Evolutionary conservation across 345 rosid genomes (phyloP).

Genomic region (Eucalyptus camaldulensis): DNA sequence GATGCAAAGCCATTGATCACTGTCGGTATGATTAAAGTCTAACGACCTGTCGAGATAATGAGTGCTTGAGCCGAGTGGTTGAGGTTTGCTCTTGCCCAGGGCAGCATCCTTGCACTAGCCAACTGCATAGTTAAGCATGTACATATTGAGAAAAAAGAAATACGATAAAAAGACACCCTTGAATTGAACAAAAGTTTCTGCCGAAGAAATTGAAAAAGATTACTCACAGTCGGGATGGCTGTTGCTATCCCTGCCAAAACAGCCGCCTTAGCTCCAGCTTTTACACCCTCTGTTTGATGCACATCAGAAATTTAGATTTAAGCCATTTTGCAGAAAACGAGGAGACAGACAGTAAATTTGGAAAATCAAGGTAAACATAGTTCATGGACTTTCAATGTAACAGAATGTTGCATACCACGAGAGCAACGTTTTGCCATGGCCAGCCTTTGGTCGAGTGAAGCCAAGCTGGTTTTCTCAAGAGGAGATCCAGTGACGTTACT

Average conservation of each 20-base stretch:
- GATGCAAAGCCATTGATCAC: not conserved
- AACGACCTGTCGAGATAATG: slow-evolving; percentile 54
- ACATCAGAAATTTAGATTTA: not conserved
- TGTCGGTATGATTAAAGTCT: not conserved
- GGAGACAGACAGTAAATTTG: not conserved
- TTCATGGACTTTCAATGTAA: not conserved
- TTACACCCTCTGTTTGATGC: slow-evolving; percentile 53
- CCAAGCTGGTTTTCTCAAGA: slow-evolving; percentile 24
- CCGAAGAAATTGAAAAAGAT: not conserved
- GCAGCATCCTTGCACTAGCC: slow-evolving; percentile 61
- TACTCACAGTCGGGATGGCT: slow-evolving; percentile 75
- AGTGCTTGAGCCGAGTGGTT: slow-evolving; percentile 95
- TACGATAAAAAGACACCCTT: not conserved
- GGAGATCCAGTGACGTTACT: slow-evolving; percentile 27
- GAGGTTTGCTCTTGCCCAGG: slow-evolving; percentile 89
- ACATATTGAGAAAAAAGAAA: not conserved
- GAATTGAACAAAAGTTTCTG: not conserved
- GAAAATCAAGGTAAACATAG: not conserved
- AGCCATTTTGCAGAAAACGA: not conserved
- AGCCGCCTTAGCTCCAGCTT: slow-evolving; percentile 90
- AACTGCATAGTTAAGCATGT: slow-evolving; percentile 13
- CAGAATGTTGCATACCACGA: slow-evolving; percentile 13
- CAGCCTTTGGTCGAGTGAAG: slow-evolving; percentile 42
- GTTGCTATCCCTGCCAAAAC: slow-evolving; percentile 46
- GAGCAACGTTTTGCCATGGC: slow-evolving; percentile 55